phyloP scores from a whole-genome alignment of 352 stramenopile species.

The Phytopythium kandeliae region DNA sequence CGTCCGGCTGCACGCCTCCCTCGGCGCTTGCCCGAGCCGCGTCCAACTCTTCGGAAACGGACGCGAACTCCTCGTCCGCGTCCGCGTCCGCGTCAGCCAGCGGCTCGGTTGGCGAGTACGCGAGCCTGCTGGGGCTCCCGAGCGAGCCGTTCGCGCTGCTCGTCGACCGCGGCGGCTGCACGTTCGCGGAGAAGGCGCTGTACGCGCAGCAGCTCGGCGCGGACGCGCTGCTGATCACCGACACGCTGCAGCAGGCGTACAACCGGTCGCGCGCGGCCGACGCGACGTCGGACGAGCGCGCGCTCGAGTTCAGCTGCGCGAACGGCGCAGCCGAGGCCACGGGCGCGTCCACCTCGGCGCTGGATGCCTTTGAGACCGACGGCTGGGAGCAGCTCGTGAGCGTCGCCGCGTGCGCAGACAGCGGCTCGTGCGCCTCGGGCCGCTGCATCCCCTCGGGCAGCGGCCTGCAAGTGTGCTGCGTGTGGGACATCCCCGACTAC shows the following conservation, averaged over 20 bases:
- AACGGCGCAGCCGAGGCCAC: slow-evolving; percentile 32
- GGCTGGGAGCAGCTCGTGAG: slow-evolving; percentile 33
- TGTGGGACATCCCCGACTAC: slow-evolving; percentile 70
- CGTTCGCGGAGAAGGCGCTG: slow-evolving; percentile 70
- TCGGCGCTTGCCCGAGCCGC: slow-evolving; percentile 15
- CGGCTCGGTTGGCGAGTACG: slow-evolving; percentile 2
- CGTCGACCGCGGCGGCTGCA: slow-evolving; percentile 65
- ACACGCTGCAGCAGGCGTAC: slow-evolving; percentile 67
- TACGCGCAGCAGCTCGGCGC: slow-evolving; percentile 66
- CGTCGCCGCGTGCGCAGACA: slow-evolving; percentile 34
- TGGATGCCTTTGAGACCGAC: slow-evolving; percentile 18
- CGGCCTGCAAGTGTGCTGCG: slow-evolving; percentile 60
- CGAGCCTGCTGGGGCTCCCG: slow-evolving; percentile 16
- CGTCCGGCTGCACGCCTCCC: slow-evolving; percentile 45
- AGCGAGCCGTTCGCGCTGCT: slow-evolving; percentile 52
- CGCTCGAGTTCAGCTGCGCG: slow-evolving; percentile 57
- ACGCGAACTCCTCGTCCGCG: neutral
- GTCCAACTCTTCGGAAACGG: slow-evolving; percentile 12
- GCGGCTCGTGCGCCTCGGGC: slow-evolving; percentile 37
- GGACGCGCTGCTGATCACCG: slow-evolving; percentile 61
- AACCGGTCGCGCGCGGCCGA: slow-evolving; percentile 36
- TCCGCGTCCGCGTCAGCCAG: slow-evolving; percentile 1
- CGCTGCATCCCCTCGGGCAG: slow-evolving; percentile 59
- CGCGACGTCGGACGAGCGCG: slow-evolving; percentile 23
- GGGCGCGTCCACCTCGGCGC: slow-evolving; percentile 14